phyloP scores from a whole-genome alignment of 768 basidiomycete species.

The Rossbeevera mucosa region DNA sequence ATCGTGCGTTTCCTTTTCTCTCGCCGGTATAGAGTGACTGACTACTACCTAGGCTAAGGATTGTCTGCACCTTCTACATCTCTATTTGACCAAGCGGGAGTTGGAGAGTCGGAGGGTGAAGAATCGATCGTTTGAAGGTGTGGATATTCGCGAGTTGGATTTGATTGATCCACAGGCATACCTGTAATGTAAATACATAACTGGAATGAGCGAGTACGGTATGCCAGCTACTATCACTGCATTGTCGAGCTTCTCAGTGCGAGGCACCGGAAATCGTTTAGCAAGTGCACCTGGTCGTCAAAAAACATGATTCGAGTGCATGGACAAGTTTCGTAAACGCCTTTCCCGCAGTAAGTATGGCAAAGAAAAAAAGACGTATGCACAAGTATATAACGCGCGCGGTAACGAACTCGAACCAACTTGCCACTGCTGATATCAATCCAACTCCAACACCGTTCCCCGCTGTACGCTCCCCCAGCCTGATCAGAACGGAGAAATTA shows the following conservation, averaged over 20 bases:
- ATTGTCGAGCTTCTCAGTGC: too few species aligned
- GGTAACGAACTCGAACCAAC: not conserved
- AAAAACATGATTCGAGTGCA: too few species aligned
- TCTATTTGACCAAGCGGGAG: conserved; percentile 69
- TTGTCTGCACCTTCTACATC: conserved; percentile 58
- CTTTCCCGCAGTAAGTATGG: not conserved
- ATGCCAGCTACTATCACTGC: too few species aligned
- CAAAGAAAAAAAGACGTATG: not conserved
- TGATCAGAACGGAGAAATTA: conserved; percentile 17
- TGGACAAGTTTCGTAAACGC: too few species aligned
- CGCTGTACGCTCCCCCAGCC: conserved; percentile 81
- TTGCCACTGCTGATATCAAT: conserved; percentile 35
- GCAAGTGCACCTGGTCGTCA: too few species aligned
- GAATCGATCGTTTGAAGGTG: conserved; percentile 65
- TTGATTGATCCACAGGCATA: conserved; percentile 41
- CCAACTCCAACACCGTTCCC: conserved; percentile 77
- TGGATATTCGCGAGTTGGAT: conserved; percentile 65
- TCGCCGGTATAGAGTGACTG: too few species aligned
- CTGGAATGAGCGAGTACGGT: too few species aligned
- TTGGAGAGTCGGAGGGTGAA: conserved; percentile 64
- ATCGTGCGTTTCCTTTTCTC: conserved; percentile 43
- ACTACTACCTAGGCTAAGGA: conserved; percentile 52
- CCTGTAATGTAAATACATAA: conserved; percentile 8
- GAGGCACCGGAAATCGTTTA: too few species aligned
- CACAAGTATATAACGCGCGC: not conserved